Evolutionary conservation across 2,329 filamentous ascomycete species (phyloP), one percentile per base, ranked within the genome.

Genomic region (Apiospora hydei): DNA sequence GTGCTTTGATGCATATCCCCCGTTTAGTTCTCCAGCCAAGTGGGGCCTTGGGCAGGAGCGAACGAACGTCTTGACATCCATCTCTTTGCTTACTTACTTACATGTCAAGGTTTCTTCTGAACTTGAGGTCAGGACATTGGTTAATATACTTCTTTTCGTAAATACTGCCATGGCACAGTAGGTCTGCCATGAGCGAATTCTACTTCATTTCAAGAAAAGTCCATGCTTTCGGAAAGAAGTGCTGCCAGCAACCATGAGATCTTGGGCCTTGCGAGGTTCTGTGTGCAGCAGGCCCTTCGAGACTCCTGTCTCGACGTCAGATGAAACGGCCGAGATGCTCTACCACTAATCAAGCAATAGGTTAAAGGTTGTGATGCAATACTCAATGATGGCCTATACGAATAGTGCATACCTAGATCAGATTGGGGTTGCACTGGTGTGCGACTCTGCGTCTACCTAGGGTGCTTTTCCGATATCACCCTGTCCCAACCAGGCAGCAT

Each of bases 1-100:
- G 57, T 41, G 57, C 30, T 64, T 38, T 64, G 34, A 41, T 41
- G 18, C 57, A 64, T 64, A 64, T 64, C 57, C 57, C 57, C 57
- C 57, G 57, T 24, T 64, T 41, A 64, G 34, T 18, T 41, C 10
- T 11, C 14, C 18, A n/a, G 34, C 3, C 6, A n/a, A 41, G 53
- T 38, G 53, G 53, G 53, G 53, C 6, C 4, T 57, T 4, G 51
- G 51, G 3, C 13, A 18, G 47, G 21, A 21, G 47, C 47, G 11
- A 44, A 16, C 43, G 16, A 16, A 11, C 14, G 11, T 44, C 44
- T 21, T 21, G 16, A 21, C 26, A 30, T 30, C 26, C 26, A 30
- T 10, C 46, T 21, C 7, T 47, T 0, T 18, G 21, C n/a, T 1
- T n/a, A 3, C 24, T 53, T 53, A 6, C 24, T 53, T 53, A 16